Percentiles rank a stretch among this genome's conserved stretches.
These are phyloP conservation scores for Penicillium freii DNA, from an alignment of 2,329 filamentous ascomycete genomes.

Conservation along the genomic window DNA sequence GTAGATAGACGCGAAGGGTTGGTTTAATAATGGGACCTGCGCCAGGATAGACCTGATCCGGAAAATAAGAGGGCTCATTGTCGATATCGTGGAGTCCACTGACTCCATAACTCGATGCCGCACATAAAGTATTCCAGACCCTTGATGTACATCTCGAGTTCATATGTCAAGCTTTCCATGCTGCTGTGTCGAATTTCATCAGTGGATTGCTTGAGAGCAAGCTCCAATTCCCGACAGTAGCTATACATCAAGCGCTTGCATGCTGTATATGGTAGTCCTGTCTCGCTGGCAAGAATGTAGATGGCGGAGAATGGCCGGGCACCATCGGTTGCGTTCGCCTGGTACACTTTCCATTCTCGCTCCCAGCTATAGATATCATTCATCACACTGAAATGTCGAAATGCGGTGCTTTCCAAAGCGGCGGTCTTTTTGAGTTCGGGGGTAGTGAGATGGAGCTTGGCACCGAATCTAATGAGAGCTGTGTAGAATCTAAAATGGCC, in stretches of 20 bases:
- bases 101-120: conserved; percentile 20
- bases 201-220: conserved; percentile 6
- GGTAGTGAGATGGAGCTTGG: conserved; percentile 11
- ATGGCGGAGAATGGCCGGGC: conserved; percentile 18
- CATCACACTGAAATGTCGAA: conserved; percentile 17
- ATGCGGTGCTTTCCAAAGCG: conserved; percentile 14
- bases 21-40: neutral
- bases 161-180: neutral
- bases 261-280: conserved; percentile 12
- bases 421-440: conserved; percentile 7
- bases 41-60: neutral
- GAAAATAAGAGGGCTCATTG: neutral
- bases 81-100: conserved; percentile 21
- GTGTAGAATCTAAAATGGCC: conserved; percentile 15
- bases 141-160: conserved; percentile 17
- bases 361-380: conserved; percentile 26
- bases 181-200: conserved; percentile 1
- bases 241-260: conserved; percentile 19
- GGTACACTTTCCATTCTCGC: conserved; percentile 17
- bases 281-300: conserved; percentile 18
- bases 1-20: neutral
- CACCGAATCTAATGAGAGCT: conserved; percentile 19
- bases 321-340: conserved; percentile 13
- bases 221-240: conserved; percentile 22
- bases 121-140: conserved; percentile 20